Percentiles rank a stretch among this genome's conserved stretches.
Evolutionary conservation across 2,329 filamentous ascomycete species (phyloP).

Genomic region (Fusarium penzigii): DNA sequence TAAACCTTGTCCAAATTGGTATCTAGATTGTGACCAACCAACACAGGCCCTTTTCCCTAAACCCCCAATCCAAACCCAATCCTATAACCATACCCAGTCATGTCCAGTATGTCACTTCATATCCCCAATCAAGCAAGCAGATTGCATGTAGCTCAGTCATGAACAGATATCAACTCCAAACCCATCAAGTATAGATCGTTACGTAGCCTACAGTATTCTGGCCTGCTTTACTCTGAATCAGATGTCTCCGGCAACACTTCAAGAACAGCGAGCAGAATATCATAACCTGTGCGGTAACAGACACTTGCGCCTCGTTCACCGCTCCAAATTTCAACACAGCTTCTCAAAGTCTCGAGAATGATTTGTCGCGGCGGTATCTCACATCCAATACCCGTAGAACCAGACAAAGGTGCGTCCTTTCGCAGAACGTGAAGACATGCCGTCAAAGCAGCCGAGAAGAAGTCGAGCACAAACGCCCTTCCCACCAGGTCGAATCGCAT

Average conservation of each 20-base stretch:
- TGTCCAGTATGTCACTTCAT: too few species aligned
- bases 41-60: too few species aligned
- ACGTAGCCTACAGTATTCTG: too few species aligned
- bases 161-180: too few species aligned
- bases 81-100: too few species aligned
- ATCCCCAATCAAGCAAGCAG: too few species aligned
- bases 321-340: constrained; percentile 39
- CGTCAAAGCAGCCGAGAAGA: constrained; percentile 38
- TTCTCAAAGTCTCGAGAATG: constrained; percentile 36
- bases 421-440: constrained; percentile 37
- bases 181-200: too few species aligned
- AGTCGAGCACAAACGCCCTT: constrained; percentile 37
- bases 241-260: constrained; percentile 25
- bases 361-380: constrained; percentile 37
- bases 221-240: not conserved
- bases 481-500: constrained; percentile 34
- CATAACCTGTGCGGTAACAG: constrained; percentile 37
- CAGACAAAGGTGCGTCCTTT: constrained; percentile 35
- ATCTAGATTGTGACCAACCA: too few species aligned
- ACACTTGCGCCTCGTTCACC: constrained; percentile 37
- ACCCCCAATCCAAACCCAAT: too few species aligned
- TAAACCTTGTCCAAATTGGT: too few species aligned
- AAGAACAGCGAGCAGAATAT: constrained; percentile 32
- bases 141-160: too few species aligned
- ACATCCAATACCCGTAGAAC: constrained; percentile 27